Percentiles rank a stretch among this genome's conserved stretches.
Conservation (phyloP, 257 asterid genomes). For the Orobanche coerulescens region DNA sequence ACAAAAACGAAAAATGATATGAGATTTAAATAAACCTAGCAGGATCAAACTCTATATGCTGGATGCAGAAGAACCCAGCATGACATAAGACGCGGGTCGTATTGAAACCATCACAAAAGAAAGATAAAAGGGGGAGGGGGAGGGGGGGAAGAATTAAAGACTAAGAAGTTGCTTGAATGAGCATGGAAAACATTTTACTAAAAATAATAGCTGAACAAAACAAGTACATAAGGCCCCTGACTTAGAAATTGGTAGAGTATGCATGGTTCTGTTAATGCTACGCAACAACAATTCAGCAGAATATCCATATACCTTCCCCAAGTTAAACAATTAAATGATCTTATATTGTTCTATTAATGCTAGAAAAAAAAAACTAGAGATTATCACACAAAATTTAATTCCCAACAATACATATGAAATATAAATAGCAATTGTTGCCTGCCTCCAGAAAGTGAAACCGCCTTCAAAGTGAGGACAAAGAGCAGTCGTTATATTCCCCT, state of each 20-base stretch:
- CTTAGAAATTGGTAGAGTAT: background rate
- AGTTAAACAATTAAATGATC: background rate
- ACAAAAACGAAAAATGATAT: slow-evolving; percentile 5
- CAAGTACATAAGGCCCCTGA: slow-evolving; percentile 4
- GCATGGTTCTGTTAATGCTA: background rate
- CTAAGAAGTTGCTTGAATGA: background rate
- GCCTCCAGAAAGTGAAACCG: slow-evolving; percentile 80
- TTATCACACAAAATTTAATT: slow-evolving; percentile 28
- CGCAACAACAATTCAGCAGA: background rate
- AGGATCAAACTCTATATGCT: background rate
- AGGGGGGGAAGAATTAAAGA: too few relatives aligned
- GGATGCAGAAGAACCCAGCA: slow-evolving; percentile 11
- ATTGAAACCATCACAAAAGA: background rate
- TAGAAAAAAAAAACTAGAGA: slow-evolving; percentile 26
- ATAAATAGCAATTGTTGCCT: slow-evolving; percentile 67
- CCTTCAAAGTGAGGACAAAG: slow-evolving; percentile 82
- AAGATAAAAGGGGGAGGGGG: background rate
- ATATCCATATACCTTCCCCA: slow-evolving; percentile 10
- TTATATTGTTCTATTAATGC: slow-evolving; percentile 17
- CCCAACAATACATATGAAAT: slow-evolving; percentile 38
- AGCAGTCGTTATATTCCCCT: slow-evolving; percentile 73
- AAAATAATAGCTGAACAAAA: background rate
- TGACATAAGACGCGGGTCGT: background rate
- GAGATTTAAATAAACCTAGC: background rate
- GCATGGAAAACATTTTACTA: background rate